Conservation (phyloP, 208 protist genomes). For the Leishmania aethiopica region DNA sequence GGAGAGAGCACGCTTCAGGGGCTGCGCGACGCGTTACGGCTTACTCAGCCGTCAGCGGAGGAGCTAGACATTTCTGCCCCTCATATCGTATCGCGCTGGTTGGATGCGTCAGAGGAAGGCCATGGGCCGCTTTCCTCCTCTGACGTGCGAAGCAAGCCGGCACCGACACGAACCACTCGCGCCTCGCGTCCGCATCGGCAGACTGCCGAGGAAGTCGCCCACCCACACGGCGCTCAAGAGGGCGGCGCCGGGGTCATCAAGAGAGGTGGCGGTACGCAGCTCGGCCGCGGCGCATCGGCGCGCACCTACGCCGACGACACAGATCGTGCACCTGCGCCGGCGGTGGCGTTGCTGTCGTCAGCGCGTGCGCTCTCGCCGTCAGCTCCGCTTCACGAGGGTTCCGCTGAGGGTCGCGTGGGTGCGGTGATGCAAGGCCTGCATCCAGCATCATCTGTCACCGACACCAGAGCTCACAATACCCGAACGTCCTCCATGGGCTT, state of each 20-base stretch:
- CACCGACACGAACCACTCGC: neutral
- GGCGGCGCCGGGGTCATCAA: neutral
- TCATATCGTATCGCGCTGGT: neutral
- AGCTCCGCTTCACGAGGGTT: no score
- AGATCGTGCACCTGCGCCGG: neutral
- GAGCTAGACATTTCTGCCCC: neutral
- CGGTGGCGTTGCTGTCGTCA: neutral
- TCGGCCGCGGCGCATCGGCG: constrained; percentile 25
- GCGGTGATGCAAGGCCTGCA: neutral
- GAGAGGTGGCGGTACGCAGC: constrained; percentile 21
- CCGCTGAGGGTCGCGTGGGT: no score
- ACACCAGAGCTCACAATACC: neutral
- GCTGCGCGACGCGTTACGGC: constrained; percentile 29
- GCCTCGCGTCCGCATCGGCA: neutral
- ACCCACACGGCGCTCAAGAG: neutral
- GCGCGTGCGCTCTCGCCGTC: neutral
- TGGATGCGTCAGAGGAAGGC: neutral
- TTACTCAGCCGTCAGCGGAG: neutral
- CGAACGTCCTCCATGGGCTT: neutral
- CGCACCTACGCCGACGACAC: constrained; percentile 15
- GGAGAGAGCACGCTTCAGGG: constrained; percentile 18
- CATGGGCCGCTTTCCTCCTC: neutral
- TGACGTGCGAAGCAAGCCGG: neutral
- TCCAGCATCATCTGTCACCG: neutral
- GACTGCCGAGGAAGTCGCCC: neutral